Base-by-base conservation (phyloP, 148 eudicot genomes). In the Chenopodium suecicum region DNA sequence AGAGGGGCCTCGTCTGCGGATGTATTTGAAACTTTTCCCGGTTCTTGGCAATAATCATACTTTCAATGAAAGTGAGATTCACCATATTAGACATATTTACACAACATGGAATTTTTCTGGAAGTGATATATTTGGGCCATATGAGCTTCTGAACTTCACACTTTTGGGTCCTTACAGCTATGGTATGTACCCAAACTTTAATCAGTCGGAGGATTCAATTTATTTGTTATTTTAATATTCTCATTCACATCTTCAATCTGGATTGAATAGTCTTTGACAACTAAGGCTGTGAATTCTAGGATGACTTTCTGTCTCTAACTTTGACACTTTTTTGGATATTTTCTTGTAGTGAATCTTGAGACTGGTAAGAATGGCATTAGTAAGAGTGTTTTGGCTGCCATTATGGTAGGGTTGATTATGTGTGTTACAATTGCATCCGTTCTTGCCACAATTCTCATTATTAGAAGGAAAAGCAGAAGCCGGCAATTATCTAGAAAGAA, bases 121-220 rank as follows among this genome's bases (percentile, higher is more conserved):
- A 50, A 89, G 52, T 76, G 92, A 95, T 83, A 85, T 90, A 11
- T 95, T 95, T 86, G 98, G 98, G 79, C 98, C 98, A 20, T 93
- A 95, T 86, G 98, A 95, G 78, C 97, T 93, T 83, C 93, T 93
- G 86, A 92, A 91, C 87, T 93, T 93, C 84, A 93, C 92, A 76
- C 96, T 93, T 65, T 78, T 87, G 74, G 98, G 93, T 81, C 97
- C 94, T 69, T 93, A 95, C 79, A 37, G 87, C 69, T 62, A 86
- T 54, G 84, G 98, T 95, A 88, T 81, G 89, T 79, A 58, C 78
- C 65, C 82, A 46, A 73, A 46, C 77, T 37, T 50, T 6, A 14
- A 47, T 65, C 68, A 48, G 17, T 77, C 62, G 25, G n/a, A 58
- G 41, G 58, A 47, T 25, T 27, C 34, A 67, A 17, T 29, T 27